Percentiles rank a stretch among this genome's conserved stretches.
Evolutionary conservation across 1,284 basidiomycete species (phyloP).

Genomic region (Leccinum pachyderme): DNA sequence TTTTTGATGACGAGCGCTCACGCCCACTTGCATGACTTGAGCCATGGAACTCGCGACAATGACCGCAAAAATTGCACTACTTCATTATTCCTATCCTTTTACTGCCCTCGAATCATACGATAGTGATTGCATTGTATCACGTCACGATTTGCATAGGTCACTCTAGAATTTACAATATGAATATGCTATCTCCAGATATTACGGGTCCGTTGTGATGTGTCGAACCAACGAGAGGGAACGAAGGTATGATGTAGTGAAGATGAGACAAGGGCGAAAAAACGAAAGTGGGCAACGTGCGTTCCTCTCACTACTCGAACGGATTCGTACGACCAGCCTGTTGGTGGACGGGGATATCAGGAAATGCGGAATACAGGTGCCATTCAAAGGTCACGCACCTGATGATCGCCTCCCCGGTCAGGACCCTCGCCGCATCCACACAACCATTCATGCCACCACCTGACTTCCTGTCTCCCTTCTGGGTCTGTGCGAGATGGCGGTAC

Average conservation of each 20-base stretch:
- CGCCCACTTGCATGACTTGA: no score
- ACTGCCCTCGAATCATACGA: background rate
- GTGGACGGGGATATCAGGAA: slow-evolving; percentile 1
- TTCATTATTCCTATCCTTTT: background rate
- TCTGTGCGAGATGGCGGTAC: slow-evolving; percentile 19
- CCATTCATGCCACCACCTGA: slow-evolving; percentile 82
- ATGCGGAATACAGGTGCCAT: background rate
- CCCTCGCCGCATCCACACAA: slow-evolving; percentile 74
- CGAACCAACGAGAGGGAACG: slow-evolving; percentile 11
- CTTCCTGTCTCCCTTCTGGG: slow-evolving; percentile 29
- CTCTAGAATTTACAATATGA: slow-evolving; percentile 22
- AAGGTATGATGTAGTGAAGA: slow-evolving; percentile 22
- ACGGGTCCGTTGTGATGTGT: slow-evolving; percentile 13
- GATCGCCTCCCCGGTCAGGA: slow-evolving; percentile 62
- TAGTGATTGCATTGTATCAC: background rate
- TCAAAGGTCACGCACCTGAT: slow-evolving; percentile 50
- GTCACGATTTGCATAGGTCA: background rate
- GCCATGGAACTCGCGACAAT: background rate
- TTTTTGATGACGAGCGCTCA: background rate
- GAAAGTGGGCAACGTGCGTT: background rate
- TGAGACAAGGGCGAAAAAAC: slow-evolving; percentile 1
- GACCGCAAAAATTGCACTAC: background rate
- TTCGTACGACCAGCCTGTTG: slow-evolving; percentile 70
- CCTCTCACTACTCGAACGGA: slow-evolving; percentile 58
- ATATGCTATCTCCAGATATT: slow-evolving; percentile 9